These are phyloP conservation scores for Thermomucor indicae-seudaticae DNA, from an alignment of 371 early-diverging fungal genomes.

Conservation along the genomic window DNA sequence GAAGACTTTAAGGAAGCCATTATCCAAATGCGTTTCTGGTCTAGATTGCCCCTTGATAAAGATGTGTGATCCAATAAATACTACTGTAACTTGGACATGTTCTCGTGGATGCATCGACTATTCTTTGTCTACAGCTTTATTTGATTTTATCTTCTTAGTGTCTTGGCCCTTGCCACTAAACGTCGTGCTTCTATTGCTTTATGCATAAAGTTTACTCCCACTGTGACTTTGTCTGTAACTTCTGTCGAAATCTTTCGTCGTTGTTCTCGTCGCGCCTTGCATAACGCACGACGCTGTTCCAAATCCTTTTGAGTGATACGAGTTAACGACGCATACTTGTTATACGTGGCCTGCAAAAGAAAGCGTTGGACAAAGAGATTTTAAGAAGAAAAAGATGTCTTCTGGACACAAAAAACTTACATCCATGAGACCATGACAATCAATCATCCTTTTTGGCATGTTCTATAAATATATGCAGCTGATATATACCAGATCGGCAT, in stretches of 20 bases:
- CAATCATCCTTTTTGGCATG: constrained; percentile 70
- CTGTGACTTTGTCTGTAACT: constrained; percentile 22
- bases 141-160: constrained; percentile 24
- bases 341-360: constrained; percentile 29
- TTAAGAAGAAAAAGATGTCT: not conserved
- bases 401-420: constrained; percentile 10
- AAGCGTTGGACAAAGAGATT: not conserved
- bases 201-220: constrained; percentile 36
- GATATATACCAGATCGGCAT: not conserved
- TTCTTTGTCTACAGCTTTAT: too few species aligned
- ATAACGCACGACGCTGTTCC: constrained; percentile 43
- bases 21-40: constrained; percentile 30
- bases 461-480: constrained; percentile 34
- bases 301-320: constrained; percentile 56
- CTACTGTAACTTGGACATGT: too few species aligned
- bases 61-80: too few species aligned
- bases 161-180: constrained; percentile 42
- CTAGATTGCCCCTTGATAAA: constrained; percentile 22
- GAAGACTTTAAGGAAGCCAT: constrained; percentile 13
- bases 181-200: constrained; percentile 42
- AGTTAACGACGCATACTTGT: constrained; percentile 46
- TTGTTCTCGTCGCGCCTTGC: constrained; percentile 41
- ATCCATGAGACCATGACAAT: constrained; percentile 73
- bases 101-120: too few species aligned
- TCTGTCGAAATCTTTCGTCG: constrained; percentile 28